Evolutionary conservation across 768 basidiomycete genomes (phyloP).

Genomic region (Flagelloscypha sp.): DNA sequence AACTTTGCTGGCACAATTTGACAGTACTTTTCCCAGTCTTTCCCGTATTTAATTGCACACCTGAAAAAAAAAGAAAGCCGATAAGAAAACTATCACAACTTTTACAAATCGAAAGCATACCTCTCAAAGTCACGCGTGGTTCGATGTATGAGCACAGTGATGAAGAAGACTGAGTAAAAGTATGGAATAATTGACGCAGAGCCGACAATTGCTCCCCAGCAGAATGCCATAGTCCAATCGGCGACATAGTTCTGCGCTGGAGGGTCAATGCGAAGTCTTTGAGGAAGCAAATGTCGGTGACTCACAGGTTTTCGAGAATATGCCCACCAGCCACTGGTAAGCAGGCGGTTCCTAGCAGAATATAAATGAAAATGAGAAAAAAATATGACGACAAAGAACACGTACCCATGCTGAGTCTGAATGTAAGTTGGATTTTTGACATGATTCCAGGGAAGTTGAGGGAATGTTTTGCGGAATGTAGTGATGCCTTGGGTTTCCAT

Average conservation of each 20-base stretch:
- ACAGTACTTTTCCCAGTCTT: constrained; percentile 92
- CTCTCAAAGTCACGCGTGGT: constrained; percentile 92
- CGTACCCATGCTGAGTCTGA: constrained; percentile 87
- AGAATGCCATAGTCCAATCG: constrained; percentile 81
- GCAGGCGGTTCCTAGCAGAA: constrained; percentile 67
- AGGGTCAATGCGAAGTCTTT: constrained; percentile 2
- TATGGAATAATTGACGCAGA: constrained; percentile 79
- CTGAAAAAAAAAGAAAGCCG: constrained; percentile 23
- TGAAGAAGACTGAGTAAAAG: constrained; percentile 96
- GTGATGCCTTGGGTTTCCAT: constrained; percentile 91
- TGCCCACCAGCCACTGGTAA: constrained; percentile 92
- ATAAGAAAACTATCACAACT: neutral
- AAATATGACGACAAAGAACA: neutral
- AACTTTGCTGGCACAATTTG: constrained; percentile 83
- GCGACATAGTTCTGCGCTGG: constrained; percentile 77
- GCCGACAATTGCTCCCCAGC: constrained; percentile 78
- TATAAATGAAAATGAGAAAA: neutral
- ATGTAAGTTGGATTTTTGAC: constrained; percentile 85
- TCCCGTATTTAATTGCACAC: constrained; percentile 85
- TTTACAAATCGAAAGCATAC: constrained; percentile 25
- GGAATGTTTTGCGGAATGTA: constrained; percentile 85
- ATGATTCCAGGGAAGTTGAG: constrained; percentile 77
- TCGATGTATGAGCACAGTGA: constrained; percentile 84
- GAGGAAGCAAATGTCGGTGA: constrained; percentile 5
- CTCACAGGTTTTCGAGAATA: constrained; percentile 87